Evolutionary conservation across 2,329 filamentous ascomycete genomes (phyloP).

Genomic region (Arthrobotrys entomopaga): DNA sequence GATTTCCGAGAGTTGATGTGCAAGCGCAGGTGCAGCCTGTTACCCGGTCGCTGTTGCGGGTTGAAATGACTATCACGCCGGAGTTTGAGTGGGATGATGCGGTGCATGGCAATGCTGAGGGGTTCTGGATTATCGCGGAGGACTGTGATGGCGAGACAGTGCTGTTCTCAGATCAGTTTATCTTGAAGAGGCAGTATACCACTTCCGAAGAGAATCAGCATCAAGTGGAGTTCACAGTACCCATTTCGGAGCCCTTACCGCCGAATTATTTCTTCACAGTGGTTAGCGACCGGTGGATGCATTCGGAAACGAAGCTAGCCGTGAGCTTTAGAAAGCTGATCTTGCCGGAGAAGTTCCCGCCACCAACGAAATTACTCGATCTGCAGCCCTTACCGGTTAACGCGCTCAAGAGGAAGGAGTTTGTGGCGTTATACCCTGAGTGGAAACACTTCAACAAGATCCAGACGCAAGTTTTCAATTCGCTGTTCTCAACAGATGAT

Average conservation of each 20-base stretch:
- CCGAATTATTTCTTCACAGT: slow-evolving; percentile 98
- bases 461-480: slow-evolving; percentile 96
- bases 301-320: slow-evolving; percentile 90
- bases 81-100: slow-evolving; percentile 96
- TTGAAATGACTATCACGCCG: slow-evolving; percentile 89
- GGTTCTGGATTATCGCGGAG: slow-evolving; percentile 96
- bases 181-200: slow-evolving; percentile 89
- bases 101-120: slow-evolving; percentile 86
- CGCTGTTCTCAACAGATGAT: slow-evolving; percentile 87
- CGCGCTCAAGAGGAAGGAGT: slow-evolving; percentile 86
- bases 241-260: slow-evolving; percentile 96
- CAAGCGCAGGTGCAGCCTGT: slow-evolving; percentile 94
- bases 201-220: slow-evolving; percentile 88
- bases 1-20: slow-evolving; percentile 91
- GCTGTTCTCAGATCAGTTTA: slow-evolving; percentile 91
- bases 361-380: slow-evolving; percentile 90
- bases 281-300: slow-evolving; percentile 97
- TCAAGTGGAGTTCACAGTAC: slow-evolving; percentile 92
- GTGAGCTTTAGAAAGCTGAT: slow-evolving; percentile 96
- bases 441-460: slow-evolving; percentile 96
- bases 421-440: slow-evolving; percentile 79
- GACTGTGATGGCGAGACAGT: slow-evolving; percentile 98
- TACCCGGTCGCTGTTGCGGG: slow-evolving; percentile 88
- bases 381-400: slow-evolving; percentile 89
- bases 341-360: slow-evolving; percentile 92